phyloP scores from a whole-genome alignment of 352 stramenopile genomes.

The Phytophthora tentaculata region DNA sequence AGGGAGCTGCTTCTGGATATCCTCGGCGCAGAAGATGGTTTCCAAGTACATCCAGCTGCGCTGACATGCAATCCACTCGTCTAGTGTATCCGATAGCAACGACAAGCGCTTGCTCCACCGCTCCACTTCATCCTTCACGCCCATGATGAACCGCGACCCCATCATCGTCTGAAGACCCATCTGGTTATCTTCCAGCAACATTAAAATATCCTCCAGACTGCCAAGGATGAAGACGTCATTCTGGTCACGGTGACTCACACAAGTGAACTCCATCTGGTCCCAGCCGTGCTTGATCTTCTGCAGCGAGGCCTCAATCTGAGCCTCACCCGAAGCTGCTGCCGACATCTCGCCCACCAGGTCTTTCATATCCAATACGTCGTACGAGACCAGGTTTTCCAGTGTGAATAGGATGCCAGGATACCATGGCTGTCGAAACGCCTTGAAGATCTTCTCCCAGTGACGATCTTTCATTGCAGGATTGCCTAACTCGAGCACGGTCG shows the following conservation, averaged over 20 bases:
- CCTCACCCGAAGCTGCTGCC: constrained; percentile 86
- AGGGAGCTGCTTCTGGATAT: constrained; percentile 89
- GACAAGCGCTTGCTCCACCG: constrained; percentile 90
- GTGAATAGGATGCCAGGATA: constrained; percentile 91
- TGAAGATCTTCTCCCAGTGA: constrained; percentile 96
- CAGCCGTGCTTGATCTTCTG: constrained; percentile 90
- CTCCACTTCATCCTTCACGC: constrained; percentile 92
- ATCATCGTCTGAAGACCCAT: constrained; percentile 94
- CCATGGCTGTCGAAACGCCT: constrained; percentile 86
- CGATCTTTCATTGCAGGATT: constrained; percentile 93
- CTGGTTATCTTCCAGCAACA: constrained; percentile 92
- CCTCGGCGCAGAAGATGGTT: constrained; percentile 89
- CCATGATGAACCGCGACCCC: constrained; percentile 91
- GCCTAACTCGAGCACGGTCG: constrained; percentile 92
- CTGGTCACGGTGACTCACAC: constrained; percentile 83
- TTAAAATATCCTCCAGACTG: constrained; percentile 92
- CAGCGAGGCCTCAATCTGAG: constrained; percentile 90
- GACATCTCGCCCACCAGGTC: constrained; percentile 88
- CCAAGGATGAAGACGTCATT: constrained; percentile 91
- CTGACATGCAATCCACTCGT: constrained; percentile 88
- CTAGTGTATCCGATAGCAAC: constrained; percentile 81
- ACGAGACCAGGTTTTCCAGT: constrained; percentile 88
- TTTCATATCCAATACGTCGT: constrained; percentile 90
- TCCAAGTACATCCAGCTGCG: constrained; percentile 92
- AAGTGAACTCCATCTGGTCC: constrained; percentile 88